Base-by-base conservation (phyloP, 306 rosid genomes). In the Sechiopsis laciniata region DNA sequence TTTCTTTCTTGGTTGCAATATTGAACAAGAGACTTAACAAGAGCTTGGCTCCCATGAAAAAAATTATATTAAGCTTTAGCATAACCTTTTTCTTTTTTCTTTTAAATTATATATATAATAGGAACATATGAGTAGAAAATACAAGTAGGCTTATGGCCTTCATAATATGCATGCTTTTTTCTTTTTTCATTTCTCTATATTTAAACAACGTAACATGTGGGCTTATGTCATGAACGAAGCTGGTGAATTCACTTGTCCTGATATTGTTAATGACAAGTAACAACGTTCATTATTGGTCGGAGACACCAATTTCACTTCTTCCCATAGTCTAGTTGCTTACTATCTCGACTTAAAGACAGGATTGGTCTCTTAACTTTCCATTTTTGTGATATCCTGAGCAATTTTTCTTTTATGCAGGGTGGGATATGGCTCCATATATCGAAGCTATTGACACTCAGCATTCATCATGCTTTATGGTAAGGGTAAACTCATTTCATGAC, bases 361-460 rank as follows among this genome's bases (percentile, higher is more conserved):
- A 42, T 67, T 45, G 53, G 14, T 46, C 26, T 66, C 16, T 19
- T 11, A 11, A 46, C 11, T 6, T 21, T 46, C 4, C 72, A 65
- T 20, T 45, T 50, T 22, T 50, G 40, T 50, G 40, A 22, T 69
- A 69, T 48, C 48, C 10, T 56, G 46, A 29, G 40, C 24, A 48
- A 32, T 12, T 51, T 64, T 58, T 17, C 13, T 65, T 74, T 83
- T 55, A 79, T 88, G 78, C 89, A 93, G 98, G 92, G 80, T 93
- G 98, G 98, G 96, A 93, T 79, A 93, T 93, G 97, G 98, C 98
- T 78, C 98, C 98, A 64, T 93, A 88, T 76, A 90, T 93, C 14
- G 97, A 90, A 82, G 97, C 98, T 71, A 86, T 90, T 58, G 94
- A 93, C 80, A 83, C 90, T 78, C 98, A 90, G 85, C 81, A 75